Evolutionary conservation across 495 filamentous ascomycete species (phyloP).

Genomic region (Sordaria brevicollis): DNA sequence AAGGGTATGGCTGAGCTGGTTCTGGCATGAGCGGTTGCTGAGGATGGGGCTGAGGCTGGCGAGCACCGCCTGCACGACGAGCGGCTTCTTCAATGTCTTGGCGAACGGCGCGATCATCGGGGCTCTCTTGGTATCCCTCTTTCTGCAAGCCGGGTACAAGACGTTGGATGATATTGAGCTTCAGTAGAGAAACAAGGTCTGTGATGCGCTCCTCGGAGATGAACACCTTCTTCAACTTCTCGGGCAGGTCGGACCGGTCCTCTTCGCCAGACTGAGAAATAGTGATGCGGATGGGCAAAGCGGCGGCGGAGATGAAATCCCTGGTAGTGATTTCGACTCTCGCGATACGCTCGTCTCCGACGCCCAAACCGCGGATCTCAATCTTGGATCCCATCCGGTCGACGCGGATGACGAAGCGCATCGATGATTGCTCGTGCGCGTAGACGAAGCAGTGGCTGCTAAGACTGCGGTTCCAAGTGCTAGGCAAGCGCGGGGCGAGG

Average conservation of each 20-base stretch:
- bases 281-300: slow-evolving; percentile 37
- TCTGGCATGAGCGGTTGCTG: too few relatives aligned
- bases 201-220: slow-evolving; percentile 55
- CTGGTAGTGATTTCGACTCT: slow-evolving; percentile 63
- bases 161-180: slow-evolving; percentile 69
- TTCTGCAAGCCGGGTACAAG: slow-evolving; percentile 65
- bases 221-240: slow-evolving; percentile 56
- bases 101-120: slow-evolving; percentile 21
- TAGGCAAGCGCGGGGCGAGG: slow-evolving; percentile 51
- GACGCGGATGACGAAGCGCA: slow-evolving; percentile 73
- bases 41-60: too few relatives aligned
- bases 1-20: slow-evolving; percentile 55
- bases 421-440: slow-evolving; percentile 76
- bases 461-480: slow-evolving; percentile 64
- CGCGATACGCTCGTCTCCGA: slow-evolving; percentile 71
- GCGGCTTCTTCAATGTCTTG: slow-evolving; percentile 21
- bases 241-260: slow-evolving; percentile 26
- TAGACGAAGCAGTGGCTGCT: slow-evolving; percentile 74
- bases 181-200: slow-evolving; percentile 59
- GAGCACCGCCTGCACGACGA: slow-evolving; percentile 15
- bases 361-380: slow-evolving; percentile 66
- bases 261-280: slow-evolving; percentile 24
- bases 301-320: slow-evolving; percentile 58
- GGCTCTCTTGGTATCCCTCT: slow-evolving; percentile 61
- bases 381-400: slow-evolving; percentile 75